These are phyloP conservation scores for Plantago coronopus DNA, from an alignment of 305 asterid genomes.

Conservation along the genomic window DNA sequence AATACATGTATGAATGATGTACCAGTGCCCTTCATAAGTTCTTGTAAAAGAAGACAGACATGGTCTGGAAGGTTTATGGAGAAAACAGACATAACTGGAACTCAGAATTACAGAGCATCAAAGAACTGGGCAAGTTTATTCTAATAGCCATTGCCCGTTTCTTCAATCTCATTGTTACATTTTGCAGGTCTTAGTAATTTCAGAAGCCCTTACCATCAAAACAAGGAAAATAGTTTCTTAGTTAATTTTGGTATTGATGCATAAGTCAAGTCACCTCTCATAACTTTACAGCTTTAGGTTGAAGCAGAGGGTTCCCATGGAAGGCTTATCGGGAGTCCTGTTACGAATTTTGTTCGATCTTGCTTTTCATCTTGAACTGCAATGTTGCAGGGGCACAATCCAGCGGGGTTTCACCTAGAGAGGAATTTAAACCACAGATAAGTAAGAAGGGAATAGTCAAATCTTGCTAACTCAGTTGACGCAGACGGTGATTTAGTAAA, in stretches of 20 bases:
- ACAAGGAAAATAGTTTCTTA: neutral
- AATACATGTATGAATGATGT: neutral
- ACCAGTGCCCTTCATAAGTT: neutral
- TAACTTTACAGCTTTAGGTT: constrained; percentile 12
- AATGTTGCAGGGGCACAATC: constrained; percentile 95
- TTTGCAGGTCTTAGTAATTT: neutral
- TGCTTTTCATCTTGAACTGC: constrained; percentile 84
- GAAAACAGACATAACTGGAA: neutral
- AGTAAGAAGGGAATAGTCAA: constrained; percentile 17
- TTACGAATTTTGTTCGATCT: constrained; percentile 48
- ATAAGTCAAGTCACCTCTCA: neutral
- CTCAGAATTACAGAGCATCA: neutral
- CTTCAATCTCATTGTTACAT: neutral
- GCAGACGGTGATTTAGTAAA: too few species aligned
- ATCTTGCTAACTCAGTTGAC: too few species aligned
- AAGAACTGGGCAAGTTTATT: constrained; percentile 3
- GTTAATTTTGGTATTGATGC: neutral
- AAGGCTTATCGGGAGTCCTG: constrained; percentile 18
- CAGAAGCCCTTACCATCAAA: neutral
- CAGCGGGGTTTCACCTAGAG: constrained; percentile 77
- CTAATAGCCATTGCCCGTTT: neutral
- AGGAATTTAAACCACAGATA: constrained; percentile 12
- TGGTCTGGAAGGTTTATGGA: neutral
- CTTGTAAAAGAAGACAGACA: neutral
- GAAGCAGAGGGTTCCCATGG: constrained; percentile 19